Conservation (phyloP, 2,329 filamentous ascomycete genomes). For the Cladosporium oxysporum region DNA sequence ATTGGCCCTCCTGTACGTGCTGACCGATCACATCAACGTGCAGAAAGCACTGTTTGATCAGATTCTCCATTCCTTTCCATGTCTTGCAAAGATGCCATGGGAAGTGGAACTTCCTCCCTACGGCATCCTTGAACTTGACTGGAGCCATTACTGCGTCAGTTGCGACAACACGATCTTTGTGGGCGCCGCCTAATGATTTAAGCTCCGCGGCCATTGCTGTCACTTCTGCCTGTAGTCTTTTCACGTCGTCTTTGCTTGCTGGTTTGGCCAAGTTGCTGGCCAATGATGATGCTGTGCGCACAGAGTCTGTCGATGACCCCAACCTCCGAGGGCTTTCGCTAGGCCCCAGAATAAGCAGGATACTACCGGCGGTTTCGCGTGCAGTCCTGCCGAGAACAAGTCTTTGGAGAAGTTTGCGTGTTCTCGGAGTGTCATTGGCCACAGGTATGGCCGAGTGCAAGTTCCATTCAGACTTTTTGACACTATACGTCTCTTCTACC, state of each 20-base stretch:
- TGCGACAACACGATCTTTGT: constrained; percentile 45
- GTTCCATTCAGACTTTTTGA: neutral
- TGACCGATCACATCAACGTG: constrained; percentile 49
- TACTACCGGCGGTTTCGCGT: neutral
- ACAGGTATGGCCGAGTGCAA: constrained; percentile 5
- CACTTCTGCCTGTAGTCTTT: neutral
- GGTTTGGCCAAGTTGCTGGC: neutral
- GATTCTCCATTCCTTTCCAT: constrained; percentile 50
- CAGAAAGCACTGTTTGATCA: constrained; percentile 54
- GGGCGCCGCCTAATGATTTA: constrained; percentile 39
- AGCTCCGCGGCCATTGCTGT: neutral
- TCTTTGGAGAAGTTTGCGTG: neutral
- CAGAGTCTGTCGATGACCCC: neutral
- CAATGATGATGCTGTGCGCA: neutral
- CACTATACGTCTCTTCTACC: neutral
- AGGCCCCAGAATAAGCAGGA: neutral
- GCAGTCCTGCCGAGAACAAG: neutral
- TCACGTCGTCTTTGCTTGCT: neutral
- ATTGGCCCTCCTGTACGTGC: constrained; percentile 49
- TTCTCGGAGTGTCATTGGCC: neutral
- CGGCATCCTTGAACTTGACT: constrained; percentile 87
- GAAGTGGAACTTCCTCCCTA: constrained; percentile 89
- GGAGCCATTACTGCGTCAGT: constrained; percentile 67
- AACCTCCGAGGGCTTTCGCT: neutral
- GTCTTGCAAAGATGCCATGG: constrained; percentile 82